These are phyloP conservation scores for Penicillium goetzii DNA, from an alignment of 495 filamentous ascomycete species.

Conservation along the genomic window DNA sequence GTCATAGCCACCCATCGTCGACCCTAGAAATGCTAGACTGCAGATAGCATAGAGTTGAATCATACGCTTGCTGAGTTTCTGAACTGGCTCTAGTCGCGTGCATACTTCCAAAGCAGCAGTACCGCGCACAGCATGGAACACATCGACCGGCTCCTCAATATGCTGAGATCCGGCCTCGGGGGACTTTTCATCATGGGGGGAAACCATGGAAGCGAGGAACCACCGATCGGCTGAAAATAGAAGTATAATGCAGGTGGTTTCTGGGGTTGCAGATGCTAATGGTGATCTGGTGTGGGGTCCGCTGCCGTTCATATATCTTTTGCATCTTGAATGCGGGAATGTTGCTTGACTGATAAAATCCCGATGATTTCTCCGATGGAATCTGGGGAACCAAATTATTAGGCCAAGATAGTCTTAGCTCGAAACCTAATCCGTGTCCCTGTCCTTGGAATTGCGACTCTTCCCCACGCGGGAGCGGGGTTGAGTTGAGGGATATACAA, in stretches of 20 bases:
- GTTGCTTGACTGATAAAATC: not conserved
- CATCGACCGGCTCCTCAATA: slow-evolving; percentile 1
- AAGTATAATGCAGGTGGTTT: not conserved
- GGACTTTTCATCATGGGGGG: not conserved
- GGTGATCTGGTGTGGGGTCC: not conserved
- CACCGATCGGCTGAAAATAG: not conserved
- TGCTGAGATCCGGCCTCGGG: not conserved
- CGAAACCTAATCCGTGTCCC: not conserved
- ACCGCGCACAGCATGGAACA: not conserved
- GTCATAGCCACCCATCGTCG: slow-evolving; percentile 44
- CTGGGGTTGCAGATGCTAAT: not conserved
- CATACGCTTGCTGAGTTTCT: slow-evolving; percentile 11
- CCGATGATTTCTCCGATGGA: not conserved
- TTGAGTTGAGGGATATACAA: not conserved
- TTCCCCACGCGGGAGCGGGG: slow-evolving; percentile 1
- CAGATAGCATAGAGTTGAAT: slow-evolving; percentile 9
- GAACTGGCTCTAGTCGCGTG: not conserved
- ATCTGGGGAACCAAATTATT: not conserved
- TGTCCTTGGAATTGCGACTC: not conserved
- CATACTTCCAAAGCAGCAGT: slow-evolving; percentile 6
- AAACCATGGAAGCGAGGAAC: not conserved
- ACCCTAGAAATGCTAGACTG: slow-evolving; percentile 2
- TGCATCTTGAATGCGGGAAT: not conserved
- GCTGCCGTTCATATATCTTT: slow-evolving; percentile 1
- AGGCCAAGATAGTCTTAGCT: not conserved